Evolutionary conservation across 2,329 filamentous ascomycete species (phyloP).

Genomic region (Passalora sequoiae): DNA sequence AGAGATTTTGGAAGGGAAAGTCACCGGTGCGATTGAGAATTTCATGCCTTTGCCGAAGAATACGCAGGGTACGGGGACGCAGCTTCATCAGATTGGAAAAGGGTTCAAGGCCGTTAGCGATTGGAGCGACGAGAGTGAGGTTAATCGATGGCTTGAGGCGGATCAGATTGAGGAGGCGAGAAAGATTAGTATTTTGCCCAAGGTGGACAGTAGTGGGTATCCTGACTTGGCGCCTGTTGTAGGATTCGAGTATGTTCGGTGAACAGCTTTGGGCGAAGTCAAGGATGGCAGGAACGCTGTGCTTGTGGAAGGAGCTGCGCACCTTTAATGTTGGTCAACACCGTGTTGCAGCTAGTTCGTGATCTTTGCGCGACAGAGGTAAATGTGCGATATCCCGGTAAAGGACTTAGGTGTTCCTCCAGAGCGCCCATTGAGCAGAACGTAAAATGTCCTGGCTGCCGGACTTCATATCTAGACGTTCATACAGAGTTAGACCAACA

Average conservation of each 20-base stretch:
- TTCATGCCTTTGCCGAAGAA: slow-evolving; percentile 29
- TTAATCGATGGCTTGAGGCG: slow-evolving; percentile 29
- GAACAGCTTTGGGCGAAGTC: too few relatives aligned
- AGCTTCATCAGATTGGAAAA: slow-evolving; percentile 29
- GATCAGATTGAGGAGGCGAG: slow-evolving; percentile 28
- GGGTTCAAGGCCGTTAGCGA: slow-evolving; percentile 28
- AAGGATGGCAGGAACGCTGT: too few relatives aligned
- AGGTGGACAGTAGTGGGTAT: slow-evolving; percentile 29
- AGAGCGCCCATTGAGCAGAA: too few relatives aligned
- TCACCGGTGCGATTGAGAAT: slow-evolving; percentile 30
- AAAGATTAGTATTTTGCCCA: slow-evolving; percentile 27
- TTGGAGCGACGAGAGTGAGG: slow-evolving; percentile 30
- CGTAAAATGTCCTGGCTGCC: too few relatives aligned
- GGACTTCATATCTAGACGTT: too few relatives aligned
- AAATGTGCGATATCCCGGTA: too few relatives aligned
- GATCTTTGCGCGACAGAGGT: too few relatives aligned
- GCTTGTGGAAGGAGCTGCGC: too few relatives aligned
- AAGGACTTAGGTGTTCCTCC: too few relatives aligned
- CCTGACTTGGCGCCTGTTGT: slow-evolving; percentile 23
- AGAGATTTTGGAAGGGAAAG: slow-evolving; percentile 26
- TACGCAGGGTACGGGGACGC: slow-evolving; percentile 29
- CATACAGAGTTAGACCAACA: too few relatives aligned
- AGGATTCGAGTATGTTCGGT: slow-evolving; percentile 28
- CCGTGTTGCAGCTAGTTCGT: too few relatives aligned
- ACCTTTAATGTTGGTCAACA: too few relatives aligned